phyloP scores from a whole-genome alignment of 208 protist species.

The Leishmania lainsoni region DNA sequence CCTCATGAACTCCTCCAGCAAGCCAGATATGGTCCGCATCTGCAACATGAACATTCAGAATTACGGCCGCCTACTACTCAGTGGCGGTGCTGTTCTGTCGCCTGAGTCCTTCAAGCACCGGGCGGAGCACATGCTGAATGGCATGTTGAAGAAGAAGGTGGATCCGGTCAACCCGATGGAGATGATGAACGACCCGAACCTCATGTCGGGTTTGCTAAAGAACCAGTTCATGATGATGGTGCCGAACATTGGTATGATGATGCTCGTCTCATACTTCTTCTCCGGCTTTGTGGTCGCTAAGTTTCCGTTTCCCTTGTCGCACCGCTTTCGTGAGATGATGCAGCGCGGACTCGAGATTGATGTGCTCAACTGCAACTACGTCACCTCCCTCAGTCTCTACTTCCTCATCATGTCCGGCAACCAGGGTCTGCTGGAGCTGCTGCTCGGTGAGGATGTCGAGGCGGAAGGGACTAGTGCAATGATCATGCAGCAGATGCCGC shows the following conservation, averaged over 20 bases:
- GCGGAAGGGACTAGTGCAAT: constrained; percentile 41
- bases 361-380: constrained; percentile 94
- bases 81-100: constrained; percentile 58
- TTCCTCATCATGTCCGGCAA: constrained; percentile 96
- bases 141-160: constrained; percentile 66
- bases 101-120: constrained; percentile 63
- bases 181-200: constrained; percentile 91
- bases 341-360: constrained; percentile 95
- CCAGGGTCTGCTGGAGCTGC: constrained; percentile 91
- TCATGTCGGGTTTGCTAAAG: constrained; percentile 96
- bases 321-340: constrained; percentile 94
- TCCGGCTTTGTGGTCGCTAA: constrained; percentile 96
- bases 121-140: constrained; percentile 51
- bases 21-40: constrained; percentile 57
- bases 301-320: constrained; percentile 95
- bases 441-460: constrained; percentile 85
- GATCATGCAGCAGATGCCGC: constrained; percentile 64
- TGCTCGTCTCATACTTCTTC: constrained; percentile 96
- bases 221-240: constrained; percentile 94
- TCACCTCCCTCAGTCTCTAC: constrained; percentile 96
- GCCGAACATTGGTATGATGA: constrained; percentile 96
- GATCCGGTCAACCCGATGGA: constrained; percentile 88
- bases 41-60: constrained; percentile 75
- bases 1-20: constrained; percentile 52
- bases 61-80: constrained; percentile 65